phyloP scores from a whole-genome alignment of 2,329 filamentous ascomycete genomes.

The Pezizomycotina sp. region DNA sequence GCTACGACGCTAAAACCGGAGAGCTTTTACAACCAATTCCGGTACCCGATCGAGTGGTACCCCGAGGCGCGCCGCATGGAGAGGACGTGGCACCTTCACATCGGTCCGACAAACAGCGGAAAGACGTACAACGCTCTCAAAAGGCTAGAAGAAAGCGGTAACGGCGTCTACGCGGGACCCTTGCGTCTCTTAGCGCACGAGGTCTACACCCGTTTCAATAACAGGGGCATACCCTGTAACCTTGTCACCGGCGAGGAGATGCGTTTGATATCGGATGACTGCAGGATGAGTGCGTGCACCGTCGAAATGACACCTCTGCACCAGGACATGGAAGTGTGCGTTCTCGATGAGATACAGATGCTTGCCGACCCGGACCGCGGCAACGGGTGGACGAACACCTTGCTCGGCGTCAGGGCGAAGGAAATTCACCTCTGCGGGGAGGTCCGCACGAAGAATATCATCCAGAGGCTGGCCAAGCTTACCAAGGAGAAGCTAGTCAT shows the following conservation, averaged over 20 bases:
- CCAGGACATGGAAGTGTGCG: conserved; percentile 59
- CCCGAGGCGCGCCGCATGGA: conserved; percentile 65
- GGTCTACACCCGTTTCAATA: conserved; percentile 72
- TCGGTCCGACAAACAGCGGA: conserved; percentile 92
- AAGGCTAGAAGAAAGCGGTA: conserved; percentile 56
- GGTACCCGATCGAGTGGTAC: conserved; percentile 71
- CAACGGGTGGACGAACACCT: conserved; percentile 85
- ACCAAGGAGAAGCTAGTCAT: conserved; percentile 70
- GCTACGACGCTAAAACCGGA: no score
- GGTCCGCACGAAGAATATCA: conserved; percentile 59
- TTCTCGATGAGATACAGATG: conserved; percentile 99
- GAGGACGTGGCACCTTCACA: conserved; percentile 75
- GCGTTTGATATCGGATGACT: conserved; percentile 44
- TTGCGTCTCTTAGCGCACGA: conserved; percentile 80
- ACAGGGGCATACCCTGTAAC: conserved; percentile 59
- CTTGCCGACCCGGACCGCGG: conserved; percentile 64
- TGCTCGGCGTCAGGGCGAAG: conserved; percentile 69
- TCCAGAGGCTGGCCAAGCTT: conserved; percentile 58
- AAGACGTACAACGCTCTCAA: conserved; percentile 93
- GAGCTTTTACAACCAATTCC: no score
- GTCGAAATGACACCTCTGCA: conserved; percentile 71
- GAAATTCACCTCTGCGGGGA: conserved; percentile 93
- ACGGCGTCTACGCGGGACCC: conserved; percentile 79
- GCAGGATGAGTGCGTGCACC: conserved; percentile 63
- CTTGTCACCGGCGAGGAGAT: conserved; percentile 86